Base-by-base conservation (phyloP, 345 rosid species). In the Ceriops zippeliana region DNA sequence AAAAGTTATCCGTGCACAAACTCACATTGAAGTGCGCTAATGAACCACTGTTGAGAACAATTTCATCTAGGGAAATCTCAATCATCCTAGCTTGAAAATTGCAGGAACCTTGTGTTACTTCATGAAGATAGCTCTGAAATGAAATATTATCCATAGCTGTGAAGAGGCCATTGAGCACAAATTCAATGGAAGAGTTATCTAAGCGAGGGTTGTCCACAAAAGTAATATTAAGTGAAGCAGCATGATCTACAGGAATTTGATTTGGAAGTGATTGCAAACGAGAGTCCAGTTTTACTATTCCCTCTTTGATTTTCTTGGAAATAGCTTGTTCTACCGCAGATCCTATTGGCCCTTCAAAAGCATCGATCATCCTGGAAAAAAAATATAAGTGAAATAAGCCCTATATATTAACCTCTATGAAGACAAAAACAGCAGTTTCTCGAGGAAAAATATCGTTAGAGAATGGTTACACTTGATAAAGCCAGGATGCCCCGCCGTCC, bases 401-500 rank as follows among this genome's bases (percentile, higher is more conserved):
- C 27, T 8, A 22, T n/a, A 26, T 8, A 54, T 42, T 13, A 42
- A 42, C 28, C 58, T 9, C 27, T 7, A 34, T 8, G 27, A 52
- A 52, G 49, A 49, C 19, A 52, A 5, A 38, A 38, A 57, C 35
- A 31, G 42, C n/a, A 59, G 56, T 34, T 46, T 51, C 32, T 37
- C 19, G 30, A 63, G 60, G 7, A 61, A 62, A 62, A 63, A 3
- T 54, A 38, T 11, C 11, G 13, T 32, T 13, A 47, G 22, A 63
- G 4, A 61, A 68, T 59, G 59, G 83, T 32, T 83, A 91, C 96
- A 82, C 81, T 84, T 87, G 88, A 79, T 89, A 91, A 26, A 91
- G 89, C 97, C 96, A 89, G 68, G 96, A 87, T 30, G 93, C 86
- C 73, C 97, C 93, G 20, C 97, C 97, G 54, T 86, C 81, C 59